Evolutionary conservation across 2,329 filamentous ascomycete species (phyloP).

Genomic region (Nemania sp.): DNA sequence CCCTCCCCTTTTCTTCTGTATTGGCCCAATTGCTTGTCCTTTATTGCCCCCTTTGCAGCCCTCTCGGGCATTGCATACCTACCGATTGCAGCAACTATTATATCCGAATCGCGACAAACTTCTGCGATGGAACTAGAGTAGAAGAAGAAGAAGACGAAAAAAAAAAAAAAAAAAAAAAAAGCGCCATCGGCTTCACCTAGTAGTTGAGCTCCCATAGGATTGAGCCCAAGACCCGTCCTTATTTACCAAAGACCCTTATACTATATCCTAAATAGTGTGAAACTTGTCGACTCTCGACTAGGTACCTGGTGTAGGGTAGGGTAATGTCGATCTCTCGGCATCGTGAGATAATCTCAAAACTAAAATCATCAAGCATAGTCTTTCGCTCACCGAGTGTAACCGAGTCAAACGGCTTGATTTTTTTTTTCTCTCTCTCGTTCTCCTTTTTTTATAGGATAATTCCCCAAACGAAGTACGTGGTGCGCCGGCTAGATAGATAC

Average conservation of each 20-base stretch:
- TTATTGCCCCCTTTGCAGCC: neutral
- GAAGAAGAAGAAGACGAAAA: no score
- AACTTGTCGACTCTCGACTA: conserved; percentile 4
- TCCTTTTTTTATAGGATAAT: no score
- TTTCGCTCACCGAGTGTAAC: conserved; percentile 23
- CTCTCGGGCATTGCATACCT: conserved; percentile 1
- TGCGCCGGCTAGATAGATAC: no score
- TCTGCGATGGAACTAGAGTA: neutral
- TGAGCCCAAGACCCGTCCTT: conserved; percentile 3
- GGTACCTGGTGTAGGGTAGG: neutral
- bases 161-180: no score
- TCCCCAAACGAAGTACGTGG: no score
- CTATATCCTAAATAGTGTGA: neutral
- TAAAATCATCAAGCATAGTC: neutral
- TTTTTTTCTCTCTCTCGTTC: no score
- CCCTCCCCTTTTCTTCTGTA: neutral
- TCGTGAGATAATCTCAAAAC: conserved; percentile 1
- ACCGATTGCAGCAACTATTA: conserved; percentile 15
- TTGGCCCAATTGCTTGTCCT: neutral
- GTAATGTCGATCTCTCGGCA: neutral
- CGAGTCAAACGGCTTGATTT: neutral
- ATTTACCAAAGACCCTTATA: neutral
- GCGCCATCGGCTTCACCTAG: conserved; percentile 4
- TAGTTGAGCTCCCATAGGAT: neutral
- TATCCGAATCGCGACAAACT: neutral